Evolutionary conservation across 108 stramenopile species (phyloP).

Genomic region (Licmophora abbreviata): DNA sequence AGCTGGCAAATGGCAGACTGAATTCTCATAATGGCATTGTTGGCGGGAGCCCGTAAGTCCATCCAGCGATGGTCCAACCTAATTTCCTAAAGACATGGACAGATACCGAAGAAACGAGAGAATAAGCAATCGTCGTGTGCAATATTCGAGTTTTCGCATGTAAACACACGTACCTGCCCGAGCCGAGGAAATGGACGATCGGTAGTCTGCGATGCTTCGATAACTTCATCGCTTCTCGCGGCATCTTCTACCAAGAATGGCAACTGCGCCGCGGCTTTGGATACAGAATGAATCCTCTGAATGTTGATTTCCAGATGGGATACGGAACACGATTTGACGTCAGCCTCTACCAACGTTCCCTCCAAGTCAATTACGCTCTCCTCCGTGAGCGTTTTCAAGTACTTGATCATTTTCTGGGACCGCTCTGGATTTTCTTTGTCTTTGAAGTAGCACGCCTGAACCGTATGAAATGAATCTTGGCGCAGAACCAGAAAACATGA

Average conservation of each 20-base stretch:
- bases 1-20: conserved; percentile 88
- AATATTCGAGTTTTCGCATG: too few species aligned
- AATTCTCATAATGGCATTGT: conserved; percentile 92
- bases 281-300: conserved; percentile 75
- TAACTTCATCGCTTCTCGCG: conserved; percentile 79
- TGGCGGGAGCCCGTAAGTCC: conserved; percentile 92
- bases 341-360: conserved; percentile 69
- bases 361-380: conserved; percentile 92
- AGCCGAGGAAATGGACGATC: conserved; percentile 92
- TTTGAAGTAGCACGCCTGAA: conserved; percentile 94
- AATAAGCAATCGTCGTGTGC: too few species aligned
- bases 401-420: conserved; percentile 86
- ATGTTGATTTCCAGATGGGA: conserved; percentile 79
- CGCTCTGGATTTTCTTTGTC: conserved; percentile 82
- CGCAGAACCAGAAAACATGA: conserved; percentile 93
- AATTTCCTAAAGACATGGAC: too few species aligned
- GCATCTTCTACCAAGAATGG: conserved; percentile 97
- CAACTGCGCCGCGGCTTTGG: conserved; percentile 72
- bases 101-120: too few species aligned
- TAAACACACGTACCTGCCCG: too few species aligned
- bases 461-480: conserved; percentile 85
- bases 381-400: conserved; percentile 78
- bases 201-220: conserved; percentile 85
- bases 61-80: conserved; percentile 93
- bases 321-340: conserved; percentile 73